Evolutionary conservation across 106 monocot species (phyloP).

Genomic region (Triglochin maritima): DNA sequence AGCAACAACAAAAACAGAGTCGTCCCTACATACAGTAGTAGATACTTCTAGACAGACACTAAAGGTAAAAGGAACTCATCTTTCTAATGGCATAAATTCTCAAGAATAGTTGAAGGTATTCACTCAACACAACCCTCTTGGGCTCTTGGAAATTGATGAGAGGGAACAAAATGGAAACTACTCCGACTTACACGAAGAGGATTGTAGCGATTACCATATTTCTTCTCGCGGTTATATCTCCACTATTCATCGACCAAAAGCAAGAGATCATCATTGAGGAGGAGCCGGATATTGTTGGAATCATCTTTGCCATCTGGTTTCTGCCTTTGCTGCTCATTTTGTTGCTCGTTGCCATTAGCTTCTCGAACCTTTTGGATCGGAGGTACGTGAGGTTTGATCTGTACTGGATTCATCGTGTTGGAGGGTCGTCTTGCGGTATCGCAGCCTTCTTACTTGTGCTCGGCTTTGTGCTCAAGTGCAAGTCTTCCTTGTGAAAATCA

Average conservation of each 20-base stretch:
- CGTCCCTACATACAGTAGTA: no score
- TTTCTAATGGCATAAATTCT: neutral
- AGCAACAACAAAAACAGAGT: no score
- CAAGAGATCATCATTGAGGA: constrained; percentile 5
- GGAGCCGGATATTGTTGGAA: constrained; percentile 10
- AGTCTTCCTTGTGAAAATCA: constrained; percentile 20
- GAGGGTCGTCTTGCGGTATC: constrained; percentile 76
- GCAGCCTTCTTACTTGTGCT: constrained; percentile 39
- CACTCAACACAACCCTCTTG: neutral
- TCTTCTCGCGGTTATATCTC: constrained; percentile 55
- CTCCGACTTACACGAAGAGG: constrained; percentile 36
- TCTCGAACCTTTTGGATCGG: constrained; percentile 41
- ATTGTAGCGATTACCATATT: constrained; percentile 36
- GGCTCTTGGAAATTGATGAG: neutral
- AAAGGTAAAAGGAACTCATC: neutral
- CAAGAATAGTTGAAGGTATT: neutral
- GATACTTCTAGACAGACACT: no score
- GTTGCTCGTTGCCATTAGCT: constrained; percentile 35
- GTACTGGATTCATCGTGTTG: constrained; percentile 83
- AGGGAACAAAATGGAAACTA: constrained; percentile 17
- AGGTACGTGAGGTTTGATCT: constrained; percentile 62
- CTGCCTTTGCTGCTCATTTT: constrained; percentile 39
- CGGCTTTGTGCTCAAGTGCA: constrained; percentile 58
- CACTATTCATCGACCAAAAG: constrained; percentile 58
- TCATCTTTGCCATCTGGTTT: neutral